Evolutionary conservation across 2,329 filamentous ascomycete species (phyloP).

Genomic region (Ploettnerulaceae sp.): DNA sequence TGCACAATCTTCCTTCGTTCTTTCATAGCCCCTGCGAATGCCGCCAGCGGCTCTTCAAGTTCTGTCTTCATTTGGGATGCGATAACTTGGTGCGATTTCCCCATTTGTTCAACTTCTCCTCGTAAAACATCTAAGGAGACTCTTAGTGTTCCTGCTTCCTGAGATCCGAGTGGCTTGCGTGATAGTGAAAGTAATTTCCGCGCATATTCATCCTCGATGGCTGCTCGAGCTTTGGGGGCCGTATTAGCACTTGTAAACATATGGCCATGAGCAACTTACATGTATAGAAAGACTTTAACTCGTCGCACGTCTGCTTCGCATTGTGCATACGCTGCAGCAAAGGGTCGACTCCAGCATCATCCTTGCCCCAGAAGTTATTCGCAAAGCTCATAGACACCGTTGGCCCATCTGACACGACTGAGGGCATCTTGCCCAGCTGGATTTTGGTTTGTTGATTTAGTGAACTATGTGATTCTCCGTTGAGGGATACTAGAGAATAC

Average conservation of each 20-base stretch:
- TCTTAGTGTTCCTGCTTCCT: conserved; percentile 78
- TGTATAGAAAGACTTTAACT: conserved; percentile 85
- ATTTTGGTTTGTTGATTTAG: conserved; percentile 2
- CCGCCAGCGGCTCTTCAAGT: conserved; percentile 85
- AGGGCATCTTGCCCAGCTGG: conserved; percentile 8
- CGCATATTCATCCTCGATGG: conserved; percentile 95
- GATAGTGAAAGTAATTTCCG: conserved; percentile 81
- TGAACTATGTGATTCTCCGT: no score
- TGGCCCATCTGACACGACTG: conserved; percentile 30
- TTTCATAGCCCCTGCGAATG: conserved; percentile 93
- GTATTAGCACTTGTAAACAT: conserved; percentile 8
- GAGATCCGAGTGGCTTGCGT: conserved; percentile 83
- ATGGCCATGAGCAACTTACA: conserved; percentile 45
- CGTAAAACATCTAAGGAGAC: conserved; percentile 82
- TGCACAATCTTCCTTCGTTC: conserved; percentile 96
- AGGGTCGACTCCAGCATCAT: conserved; percentile 90
- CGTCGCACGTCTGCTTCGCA: conserved; percentile 91
- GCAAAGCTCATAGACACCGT: conserved; percentile 53
- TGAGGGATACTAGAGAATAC: no score
- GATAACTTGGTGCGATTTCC: conserved; percentile 85
- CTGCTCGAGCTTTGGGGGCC: conserved; percentile 62
- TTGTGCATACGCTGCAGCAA: conserved; percentile 91
- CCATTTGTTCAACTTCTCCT: conserved; percentile 87
- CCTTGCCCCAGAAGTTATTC: conserved; percentile 99
- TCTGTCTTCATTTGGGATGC: conserved; percentile 94